phyloP scores from a whole-genome alignment of 2,329 filamentous ascomycete genomes.

The Xylaria sp. region DNA sequence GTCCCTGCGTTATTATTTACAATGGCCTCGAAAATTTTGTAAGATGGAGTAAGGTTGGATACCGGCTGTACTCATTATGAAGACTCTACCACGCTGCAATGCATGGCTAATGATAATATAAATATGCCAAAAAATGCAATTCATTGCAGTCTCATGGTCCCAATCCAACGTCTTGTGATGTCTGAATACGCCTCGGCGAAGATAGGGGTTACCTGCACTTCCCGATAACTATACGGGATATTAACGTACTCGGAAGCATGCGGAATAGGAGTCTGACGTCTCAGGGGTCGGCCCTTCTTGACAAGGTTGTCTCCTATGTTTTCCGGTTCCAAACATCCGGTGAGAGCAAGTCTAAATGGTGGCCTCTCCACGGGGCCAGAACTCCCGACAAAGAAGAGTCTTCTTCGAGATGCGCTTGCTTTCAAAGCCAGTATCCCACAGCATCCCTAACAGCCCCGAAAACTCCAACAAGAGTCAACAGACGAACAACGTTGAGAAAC shows the following conservation, averaged over 20 bases:
- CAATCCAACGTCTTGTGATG: not conserved
- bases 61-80: slow-evolving; percentile 19
- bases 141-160: not conserved
- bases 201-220: not conserved
- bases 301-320: no score
- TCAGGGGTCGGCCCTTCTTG: no score
- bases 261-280: no score
- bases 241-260: no score
- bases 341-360: no score
- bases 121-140: not conserved
- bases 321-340: no score
- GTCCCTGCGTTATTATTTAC: slow-evolving; percentile 2
- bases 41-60: slow-evolving; percentile 21
- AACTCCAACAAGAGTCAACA: slow-evolving; percentile 25
- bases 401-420: slow-evolving; percentile 10
- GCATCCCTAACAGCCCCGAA: slow-evolving; percentile 24
- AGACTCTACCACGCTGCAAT: slow-evolving; percentile 13
- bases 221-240: no score
- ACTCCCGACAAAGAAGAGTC: not conserved
- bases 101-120: slow-evolving; percentile 28
- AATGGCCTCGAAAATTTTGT: not conserved
- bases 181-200: not conserved
- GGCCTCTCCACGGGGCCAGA: no score
- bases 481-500: slow-evolving; percentile 28
- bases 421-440: not conserved